Percentiles rank a stretch among this genome's conserved stretches.
phyloP scores from a whole-genome alignment of 106 monocot species.

The Dendrobium huoshanense region DNA sequence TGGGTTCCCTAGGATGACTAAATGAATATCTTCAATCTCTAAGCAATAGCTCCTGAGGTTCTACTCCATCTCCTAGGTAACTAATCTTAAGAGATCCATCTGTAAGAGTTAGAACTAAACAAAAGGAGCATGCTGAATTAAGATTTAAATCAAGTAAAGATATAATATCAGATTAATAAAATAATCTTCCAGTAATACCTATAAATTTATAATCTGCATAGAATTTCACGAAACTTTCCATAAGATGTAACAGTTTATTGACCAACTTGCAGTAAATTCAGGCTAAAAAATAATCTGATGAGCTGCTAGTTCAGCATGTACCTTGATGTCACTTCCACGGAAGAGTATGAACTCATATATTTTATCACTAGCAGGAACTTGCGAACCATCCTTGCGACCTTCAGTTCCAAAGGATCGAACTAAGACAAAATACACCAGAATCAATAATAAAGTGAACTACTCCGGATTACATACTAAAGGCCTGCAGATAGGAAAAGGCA shows the following conservation, averaged over 20 bases:
- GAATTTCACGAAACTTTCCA: neutral
- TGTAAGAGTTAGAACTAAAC: too few species aligned
- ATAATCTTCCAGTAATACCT: too few species aligned
- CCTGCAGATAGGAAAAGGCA: too few species aligned
- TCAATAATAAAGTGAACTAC: neutral
- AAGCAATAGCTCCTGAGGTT: too few species aligned
- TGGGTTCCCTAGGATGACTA: too few species aligned
- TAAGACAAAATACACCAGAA: constrained; percentile 12
- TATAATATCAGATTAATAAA: too few species aligned
- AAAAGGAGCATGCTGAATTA: too few species aligned
- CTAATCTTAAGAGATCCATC: too few species aligned
- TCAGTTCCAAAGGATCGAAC: constrained; percentile 78
- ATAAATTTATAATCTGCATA: too few species aligned
- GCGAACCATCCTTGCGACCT: constrained; percentile 73
- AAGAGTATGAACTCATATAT: constrained; percentile 71
- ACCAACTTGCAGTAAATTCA: neutral
- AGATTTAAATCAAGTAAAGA: too few species aligned
- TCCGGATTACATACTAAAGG: neutral
- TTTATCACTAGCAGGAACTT: constrained; percentile 63
- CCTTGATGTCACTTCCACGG: constrained; percentile 78
- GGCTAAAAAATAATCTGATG: neutral
- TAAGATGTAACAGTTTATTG: neutral
- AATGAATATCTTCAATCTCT: too few species aligned
- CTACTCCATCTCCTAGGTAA: too few species aligned
- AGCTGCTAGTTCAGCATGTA: constrained; percentile 8